Percentiles rank a stretch among this genome's conserved stretches.
These are phyloP conservation scores for Solanum corneliomulleri DNA, from an alignment of 257 asterid species.

Conservation along the genomic window DNA sequence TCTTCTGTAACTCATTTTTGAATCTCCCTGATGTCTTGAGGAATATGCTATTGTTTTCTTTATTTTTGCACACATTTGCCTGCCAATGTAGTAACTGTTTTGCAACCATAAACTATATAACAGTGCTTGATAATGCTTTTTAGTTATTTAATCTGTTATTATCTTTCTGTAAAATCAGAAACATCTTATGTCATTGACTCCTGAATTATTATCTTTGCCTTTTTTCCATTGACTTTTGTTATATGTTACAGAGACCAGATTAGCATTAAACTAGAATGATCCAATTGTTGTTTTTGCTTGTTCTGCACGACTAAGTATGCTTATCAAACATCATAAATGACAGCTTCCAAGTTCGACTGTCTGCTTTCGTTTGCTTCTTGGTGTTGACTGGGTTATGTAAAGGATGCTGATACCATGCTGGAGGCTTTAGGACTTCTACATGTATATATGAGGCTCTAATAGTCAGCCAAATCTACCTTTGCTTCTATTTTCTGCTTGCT, in stretches of 20 bases:
- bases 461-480: neutral
- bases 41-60: neutral
- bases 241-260: neutral
- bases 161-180: neutral
- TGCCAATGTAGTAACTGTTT: neutral
- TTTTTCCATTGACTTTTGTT: neutral
- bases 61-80: neutral
- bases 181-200: neutral
- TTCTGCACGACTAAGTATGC: neutral
- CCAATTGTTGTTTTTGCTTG: neutral
- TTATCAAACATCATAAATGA: neutral
- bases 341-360: neutral
- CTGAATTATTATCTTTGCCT: neutral
- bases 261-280: neutral
- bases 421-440: neutral
- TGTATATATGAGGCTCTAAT: neutral
- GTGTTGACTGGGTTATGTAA: neutral
- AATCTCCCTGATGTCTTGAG: neutral
- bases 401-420: neutral
- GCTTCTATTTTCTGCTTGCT: neutral
- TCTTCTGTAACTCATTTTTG: neutral
- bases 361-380: neutral
- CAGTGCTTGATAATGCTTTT: neutral
- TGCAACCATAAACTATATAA: neutral
- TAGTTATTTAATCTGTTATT: neutral